Base-by-base conservation (phyloP, 805 yeast genomes). In the Yueomyces sinensis region DNA sequence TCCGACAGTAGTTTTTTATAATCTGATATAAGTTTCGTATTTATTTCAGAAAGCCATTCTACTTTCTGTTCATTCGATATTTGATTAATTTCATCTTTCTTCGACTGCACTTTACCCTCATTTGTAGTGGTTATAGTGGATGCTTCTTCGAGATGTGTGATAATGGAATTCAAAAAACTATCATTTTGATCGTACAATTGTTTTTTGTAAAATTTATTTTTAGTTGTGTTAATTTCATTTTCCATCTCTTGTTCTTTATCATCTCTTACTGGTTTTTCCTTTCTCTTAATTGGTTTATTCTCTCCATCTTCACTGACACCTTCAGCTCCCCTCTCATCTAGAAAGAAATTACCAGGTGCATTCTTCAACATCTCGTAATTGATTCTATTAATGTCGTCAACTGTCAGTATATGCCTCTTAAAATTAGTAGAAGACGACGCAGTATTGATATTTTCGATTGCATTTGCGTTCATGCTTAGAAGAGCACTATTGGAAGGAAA, bases 301-400 rank as follows among this genome's bases (percentile, higher is more conserved):
- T 13, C 22, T n/a, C 6, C 14, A 7, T 27, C 9, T 22, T 19
- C 27, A 34, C 27, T 23, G 22, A 33, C 30, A 18, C 33, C 19
- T n/a, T n/a, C n/a, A n/a, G n/a, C n/a, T n/a, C n/a, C n/a, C n/a
- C n/a, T n/a, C n/a, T n/a, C n/a, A n/a, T n/a, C n/a, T n/a, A n/a
- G n/a, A n/a, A n/a, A n/a, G 27, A 52, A 29, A 27, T 47, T 52
- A 6, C 61, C 61, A 0, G 61, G 61, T 4, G 48, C 36, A 25
- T 45, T 52, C 35, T 49, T 53, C 16, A 56, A 46, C 49, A 51
- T 46, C 37, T 56, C 61, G 34, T 56, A 56, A 38, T 53, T 56
- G 16, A 56, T 53, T 37, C 44, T 46, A 11, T 56, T 46, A n/a
- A 47, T 46, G 32, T 54, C 56, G 32, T 56, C 61, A 1, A 56